Base-by-base conservation (phyloP, 257 asterid genomes). In the Anisodus tanguticus region DNA sequence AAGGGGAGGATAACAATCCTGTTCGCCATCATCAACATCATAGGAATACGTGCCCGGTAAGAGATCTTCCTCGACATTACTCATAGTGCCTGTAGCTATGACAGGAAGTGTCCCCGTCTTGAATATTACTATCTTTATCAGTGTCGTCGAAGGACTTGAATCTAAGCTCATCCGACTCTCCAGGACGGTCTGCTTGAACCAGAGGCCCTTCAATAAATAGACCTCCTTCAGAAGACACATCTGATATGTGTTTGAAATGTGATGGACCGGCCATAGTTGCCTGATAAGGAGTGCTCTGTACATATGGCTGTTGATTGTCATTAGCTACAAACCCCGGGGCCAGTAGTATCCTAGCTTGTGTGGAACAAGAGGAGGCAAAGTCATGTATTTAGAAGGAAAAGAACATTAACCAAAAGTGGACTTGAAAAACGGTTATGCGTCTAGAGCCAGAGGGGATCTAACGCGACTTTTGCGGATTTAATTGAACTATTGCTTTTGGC, bases 301-400 rank as follows among this genome's bases (percentile, higher is more conserved):
- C 89, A 37, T 80, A 58, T 6, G 86, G 87, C 76, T 86, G 94
- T 59, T 82, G 84, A 81, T 91, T 83, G 26, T 85, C 88, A 63
- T 81, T 90, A 45, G 88, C 91, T 41, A 86, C 87, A 85, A 88
- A 89, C 60, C 91, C 95, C 67, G 95, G 92, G 22, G 90, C 89
- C 43, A 93, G 90, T 79, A 95, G 97, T 86, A 91, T 95, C 90
- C 99, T 97, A 71, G 99, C 99, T 98, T 97, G 92, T 70, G 71
- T 9, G 70, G 53, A 67, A 64, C 60, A 80, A 83, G 62, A 64
- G 3, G 64, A 82, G 53, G 62, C 37, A 49, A 37, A 51, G 51
- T 47, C 78, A 26, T 49, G 12, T 17, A 0, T 0, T 81, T 26
- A 81, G 78, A 64, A 43, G 16, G 49, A 13, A 76, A 76, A 51